Base-by-base conservation (phyloP, 139 green algal species). In the Mychonastes homosphaera region DNA sequence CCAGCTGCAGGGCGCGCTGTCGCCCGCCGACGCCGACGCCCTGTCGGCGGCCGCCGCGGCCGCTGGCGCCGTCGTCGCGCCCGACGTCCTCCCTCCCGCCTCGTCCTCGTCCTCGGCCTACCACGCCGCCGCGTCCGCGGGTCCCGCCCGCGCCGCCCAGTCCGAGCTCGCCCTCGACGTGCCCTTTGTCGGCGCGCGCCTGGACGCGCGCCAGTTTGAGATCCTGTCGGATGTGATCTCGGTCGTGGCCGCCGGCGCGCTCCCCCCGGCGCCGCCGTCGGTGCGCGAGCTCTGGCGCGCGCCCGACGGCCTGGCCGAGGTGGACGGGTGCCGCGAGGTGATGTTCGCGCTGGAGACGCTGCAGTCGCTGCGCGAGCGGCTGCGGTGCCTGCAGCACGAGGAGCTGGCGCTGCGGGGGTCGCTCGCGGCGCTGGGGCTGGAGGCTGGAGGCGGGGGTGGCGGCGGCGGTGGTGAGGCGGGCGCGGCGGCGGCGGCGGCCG, bases 141-240 rank as follows among this genome's bases (percentile, higher is more conserved):
- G n/a, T n/a, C n/a, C n/a, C n/a, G n/a, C n/a, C n/a, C n/a, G n/a
- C n/a, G n/a, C n/a, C 23, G 62, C 62, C 16, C 21, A 51, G 26
- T 33, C 51, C 45, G 52, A 63, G 62, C 43, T 62, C 26, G 23
- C 29, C 27, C 24, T 62, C 21, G 41, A 69, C 35, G 62, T 62
- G 32, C 52, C 53, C 32, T 30, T 26, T 9, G 55, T 69, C 27
- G 62, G 55, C 4, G 49, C 56, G 21, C 33, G 52, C 21, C 71
- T 89, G 66, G 80, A 89, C 62, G 62, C 56, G 45, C 46, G 62
- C 9, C 79, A 89, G 67, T 89, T 85, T 50, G 65, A 85, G 24
- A 62, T 88, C 27, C 53, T 89, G 28, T 45, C 74, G 21, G 80
- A 83, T 24, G 77, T 87, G 2, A 76, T 78, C 34, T 62, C 64